These are phyloP conservation scores for Cladosporium sphaerospermum DNA, from an alignment of 2,329 filamentous ascomycete genomes.

Conservation along the genomic window DNA sequence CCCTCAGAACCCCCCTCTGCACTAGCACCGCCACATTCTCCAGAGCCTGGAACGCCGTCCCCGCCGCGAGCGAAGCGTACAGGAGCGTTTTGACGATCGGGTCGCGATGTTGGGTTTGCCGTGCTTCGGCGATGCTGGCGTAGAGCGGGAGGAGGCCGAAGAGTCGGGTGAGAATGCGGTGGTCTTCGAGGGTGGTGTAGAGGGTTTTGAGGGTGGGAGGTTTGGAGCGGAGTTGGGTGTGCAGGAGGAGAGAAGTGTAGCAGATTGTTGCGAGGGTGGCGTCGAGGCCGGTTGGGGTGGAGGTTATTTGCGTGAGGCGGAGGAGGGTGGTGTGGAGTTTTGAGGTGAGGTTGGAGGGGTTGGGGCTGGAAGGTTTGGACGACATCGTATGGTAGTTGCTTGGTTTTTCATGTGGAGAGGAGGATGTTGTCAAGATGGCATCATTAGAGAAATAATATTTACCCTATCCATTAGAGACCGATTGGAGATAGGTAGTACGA, in stretches of 20 bases:
- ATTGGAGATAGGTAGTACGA: too few relatives aligned
- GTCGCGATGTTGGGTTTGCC: slow-evolving; percentile 35
- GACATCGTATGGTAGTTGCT: background rate
- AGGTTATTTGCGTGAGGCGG: slow-evolving; percentile 27
- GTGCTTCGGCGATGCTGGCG: slow-evolving; percentile 52
- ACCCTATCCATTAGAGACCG: too few relatives aligned
- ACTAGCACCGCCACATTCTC: slow-evolving; percentile 81
- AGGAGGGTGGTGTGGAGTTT: slow-evolving; percentile 15
- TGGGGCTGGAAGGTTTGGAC: background rate
- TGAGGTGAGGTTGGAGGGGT: background rate
- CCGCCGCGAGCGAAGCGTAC: slow-evolving; percentile 61
- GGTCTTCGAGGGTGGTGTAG: slow-evolving; percentile 61
- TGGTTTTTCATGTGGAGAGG: background rate
- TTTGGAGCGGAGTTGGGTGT: slow-evolving; percentile 33
- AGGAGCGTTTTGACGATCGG: slow-evolving; percentile 48
- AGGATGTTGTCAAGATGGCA: too few relatives aligned
- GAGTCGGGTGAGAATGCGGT: slow-evolving; percentile 65
- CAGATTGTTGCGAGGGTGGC: slow-evolving; percentile 36
- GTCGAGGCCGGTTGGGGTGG: slow-evolving; percentile 36
- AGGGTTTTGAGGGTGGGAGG: slow-evolving; percentile 37
- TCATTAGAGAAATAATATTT: too few relatives aligned
- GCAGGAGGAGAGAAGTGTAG: slow-evolving; percentile 40
- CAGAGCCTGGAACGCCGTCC: slow-evolving; percentile 65
- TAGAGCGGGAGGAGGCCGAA: slow-evolving; percentile 73
- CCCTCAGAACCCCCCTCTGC: slow-evolving; percentile 60